These are phyloP conservation scores for Quercus glauca DNA, from an alignment of 306 rosid genomes.

Conservation along the genomic window DNA sequence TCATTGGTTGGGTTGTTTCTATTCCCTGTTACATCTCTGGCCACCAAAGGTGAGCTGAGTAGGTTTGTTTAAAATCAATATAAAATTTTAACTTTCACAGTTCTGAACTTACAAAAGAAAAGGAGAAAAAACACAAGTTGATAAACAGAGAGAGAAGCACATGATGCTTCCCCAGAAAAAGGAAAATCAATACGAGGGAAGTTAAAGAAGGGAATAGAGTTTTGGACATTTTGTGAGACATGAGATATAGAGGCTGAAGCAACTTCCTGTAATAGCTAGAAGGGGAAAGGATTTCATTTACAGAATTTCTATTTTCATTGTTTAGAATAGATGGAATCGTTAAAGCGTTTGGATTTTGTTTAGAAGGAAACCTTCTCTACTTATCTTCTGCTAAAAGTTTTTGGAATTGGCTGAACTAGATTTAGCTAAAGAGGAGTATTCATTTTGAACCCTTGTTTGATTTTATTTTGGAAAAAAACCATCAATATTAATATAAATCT, in stretches of 20 bases:
- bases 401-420: neutral
- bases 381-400: neutral
- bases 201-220: neutral
- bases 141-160: too few relatives aligned
- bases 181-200: neutral
- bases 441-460: neutral
- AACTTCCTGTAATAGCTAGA: too few relatives aligned
- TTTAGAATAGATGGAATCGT: neutral
- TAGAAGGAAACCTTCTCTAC: neutral
- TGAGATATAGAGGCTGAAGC: too few relatives aligned
- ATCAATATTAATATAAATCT: neutral
- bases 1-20: too few relatives aligned
- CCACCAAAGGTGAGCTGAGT: too few relatives aligned
- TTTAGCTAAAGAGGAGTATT: too few relatives aligned
- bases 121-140: too few relatives aligned
- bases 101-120: too few relatives aligned
- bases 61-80: too few relatives aligned
- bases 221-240: neutral
- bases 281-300: too few relatives aligned
- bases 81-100: too few relatives aligned
- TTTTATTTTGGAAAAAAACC: neutral
- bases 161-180: neutral
- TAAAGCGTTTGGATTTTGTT: neutral
- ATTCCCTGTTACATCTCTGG: too few relatives aligned
- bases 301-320: neutral